Percentiles rank a stretch among this genome's conserved stretches.
Evolutionary conservation across 139 green algal species (phyloP).

Genomic region (Chlorella vulgaris): DNA sequence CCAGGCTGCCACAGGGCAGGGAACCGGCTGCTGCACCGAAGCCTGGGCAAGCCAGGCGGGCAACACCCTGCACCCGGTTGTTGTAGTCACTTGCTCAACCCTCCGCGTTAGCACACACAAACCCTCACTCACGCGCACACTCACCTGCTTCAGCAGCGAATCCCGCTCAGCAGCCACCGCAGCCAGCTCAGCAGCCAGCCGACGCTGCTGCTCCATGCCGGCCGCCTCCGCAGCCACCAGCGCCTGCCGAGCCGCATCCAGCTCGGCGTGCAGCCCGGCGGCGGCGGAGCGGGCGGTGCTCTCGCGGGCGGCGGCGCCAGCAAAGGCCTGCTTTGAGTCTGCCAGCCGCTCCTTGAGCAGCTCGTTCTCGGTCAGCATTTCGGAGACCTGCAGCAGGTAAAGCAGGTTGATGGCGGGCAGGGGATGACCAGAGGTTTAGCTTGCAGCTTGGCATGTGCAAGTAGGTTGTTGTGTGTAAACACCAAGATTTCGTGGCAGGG

Average conservation of each 20-base stretch:
- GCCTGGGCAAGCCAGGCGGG: no score
- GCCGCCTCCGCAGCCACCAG: background rate
- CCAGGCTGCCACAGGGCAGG: no score
- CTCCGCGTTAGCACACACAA: no score
- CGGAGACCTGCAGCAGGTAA: slow-evolving; percentile 1
- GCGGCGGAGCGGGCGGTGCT: background rate
- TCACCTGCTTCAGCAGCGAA: background rate
- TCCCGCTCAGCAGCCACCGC: background rate
- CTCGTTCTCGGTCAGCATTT: slow-evolving; percentile 38
- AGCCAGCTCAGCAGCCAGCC: slow-evolving; percentile 18
- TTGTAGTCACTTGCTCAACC: no score
- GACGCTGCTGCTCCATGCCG: background rate
- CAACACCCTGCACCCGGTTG: no score
- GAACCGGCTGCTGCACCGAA: no score
- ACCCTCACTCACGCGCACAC: no score
- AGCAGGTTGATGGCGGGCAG: no score
- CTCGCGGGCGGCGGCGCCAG: background rate
- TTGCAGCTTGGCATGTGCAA: no score
- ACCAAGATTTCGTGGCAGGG: no score
- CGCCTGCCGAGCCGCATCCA: slow-evolving; percentile 1
- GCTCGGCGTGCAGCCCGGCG: background rate
- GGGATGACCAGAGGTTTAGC: no score
- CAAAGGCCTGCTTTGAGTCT: slow-evolving; percentile 29
- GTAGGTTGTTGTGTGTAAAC: no score
- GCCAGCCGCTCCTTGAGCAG: slow-evolving; percentile 41